Conservation (phyloP, 78 protist genomes). For the Dictyostelium firmibasis region DNA sequence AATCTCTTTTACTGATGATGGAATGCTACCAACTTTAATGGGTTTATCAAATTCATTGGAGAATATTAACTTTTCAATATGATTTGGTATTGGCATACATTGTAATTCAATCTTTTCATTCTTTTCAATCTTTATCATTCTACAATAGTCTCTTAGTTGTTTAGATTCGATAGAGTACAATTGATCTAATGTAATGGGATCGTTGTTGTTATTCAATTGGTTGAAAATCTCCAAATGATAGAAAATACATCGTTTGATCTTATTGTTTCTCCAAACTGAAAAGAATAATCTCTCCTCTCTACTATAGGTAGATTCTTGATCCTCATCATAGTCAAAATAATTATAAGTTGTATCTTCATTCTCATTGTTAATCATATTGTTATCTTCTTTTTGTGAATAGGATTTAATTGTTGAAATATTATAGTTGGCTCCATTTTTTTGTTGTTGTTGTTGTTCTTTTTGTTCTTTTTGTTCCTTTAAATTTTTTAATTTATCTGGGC, state of each 20-base stretch:
- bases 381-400: not conserved
- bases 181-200: not conserved
- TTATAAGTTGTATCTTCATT: not conserved
- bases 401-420: not conserved
- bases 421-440: not conserved
- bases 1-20: not conserved
- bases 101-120: not conserved
- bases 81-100: not conserved
- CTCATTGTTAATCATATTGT: not conserved
- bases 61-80: not conserved
- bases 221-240: not conserved
- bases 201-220: not conserved
- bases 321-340: not conserved
- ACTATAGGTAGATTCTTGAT: not conserved
- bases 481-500: not conserved
- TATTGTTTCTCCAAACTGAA: not conserved
- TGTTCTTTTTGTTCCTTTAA: not conserved
- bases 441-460: not conserved
- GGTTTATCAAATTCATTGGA: not conserved
- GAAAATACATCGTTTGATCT: not conserved
- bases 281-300: not conserved
- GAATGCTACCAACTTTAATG: not conserved
- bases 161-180: not conserved
- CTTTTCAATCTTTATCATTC: not conserved
- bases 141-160: not conserved